phyloP scores from a whole-genome alignment of 306 rosid genomes.

The Spatholobus suberectus region DNA sequence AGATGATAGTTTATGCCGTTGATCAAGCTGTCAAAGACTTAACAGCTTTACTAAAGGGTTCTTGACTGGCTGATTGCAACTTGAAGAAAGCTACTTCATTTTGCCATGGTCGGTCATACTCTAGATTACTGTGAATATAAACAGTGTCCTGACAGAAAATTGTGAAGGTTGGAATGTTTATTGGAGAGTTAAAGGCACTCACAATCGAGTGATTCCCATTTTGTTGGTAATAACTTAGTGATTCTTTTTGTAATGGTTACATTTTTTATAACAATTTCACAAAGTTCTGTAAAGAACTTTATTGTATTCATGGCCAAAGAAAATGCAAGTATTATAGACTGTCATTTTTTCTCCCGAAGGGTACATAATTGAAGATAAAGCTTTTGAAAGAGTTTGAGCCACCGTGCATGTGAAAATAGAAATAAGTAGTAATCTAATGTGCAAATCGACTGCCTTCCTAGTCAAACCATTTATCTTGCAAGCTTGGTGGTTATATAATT shows the following conservation, averaged over 20 bases:
- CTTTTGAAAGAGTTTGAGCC: too few relatives aligned
- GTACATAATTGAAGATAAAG: too few relatives aligned
- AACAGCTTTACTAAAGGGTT: conserved; percentile 29
- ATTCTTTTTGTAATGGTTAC: not conserved
- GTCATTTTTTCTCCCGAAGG: too few relatives aligned
- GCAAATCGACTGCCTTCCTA: too few relatives aligned
- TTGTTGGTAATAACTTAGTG: not conserved
- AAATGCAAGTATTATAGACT: too few relatives aligned
- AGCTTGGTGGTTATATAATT: too few relatives aligned
- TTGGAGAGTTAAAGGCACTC: conserved; percentile 13
- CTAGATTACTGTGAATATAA: not conserved
- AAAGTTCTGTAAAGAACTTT: not conserved
- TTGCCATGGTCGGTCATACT: conserved; percentile 12
- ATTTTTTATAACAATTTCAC: not conserved
- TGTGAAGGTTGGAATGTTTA: conserved; percentile 9
- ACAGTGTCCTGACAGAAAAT: conserved; percentile 1
- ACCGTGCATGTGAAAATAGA: too few relatives aligned
- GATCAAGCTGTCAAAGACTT: conserved; percentile 65
- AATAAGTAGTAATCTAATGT: too few relatives aligned
- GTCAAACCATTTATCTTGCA: too few relatives aligned
- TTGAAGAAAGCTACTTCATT: conserved; percentile 26
- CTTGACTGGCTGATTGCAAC: conserved; percentile 35
- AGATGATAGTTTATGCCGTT: conserved; percentile 75
- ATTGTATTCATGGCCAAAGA: not conserved
- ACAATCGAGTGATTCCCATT: not conserved